Evolutionary conservation across 1,284 basidiomycete species (phyloP).

Genomic region (Rhodotorula sp.): DNA sequence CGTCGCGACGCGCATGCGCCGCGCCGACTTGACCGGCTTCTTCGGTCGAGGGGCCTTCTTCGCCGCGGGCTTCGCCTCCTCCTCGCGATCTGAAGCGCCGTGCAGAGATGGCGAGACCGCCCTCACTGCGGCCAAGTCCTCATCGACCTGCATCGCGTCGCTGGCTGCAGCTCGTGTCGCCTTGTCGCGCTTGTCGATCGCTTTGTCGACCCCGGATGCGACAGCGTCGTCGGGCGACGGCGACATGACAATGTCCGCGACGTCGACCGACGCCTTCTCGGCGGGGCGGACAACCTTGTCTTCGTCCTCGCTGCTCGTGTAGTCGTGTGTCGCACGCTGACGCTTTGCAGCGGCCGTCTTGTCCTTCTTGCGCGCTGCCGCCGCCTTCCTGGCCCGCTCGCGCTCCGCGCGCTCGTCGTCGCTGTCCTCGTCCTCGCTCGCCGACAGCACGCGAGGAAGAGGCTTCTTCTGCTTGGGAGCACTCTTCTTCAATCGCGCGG

Average conservation of each 20-base stretch:
- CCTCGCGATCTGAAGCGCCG: background rate
- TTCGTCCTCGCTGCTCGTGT: slow-evolving; percentile 49
- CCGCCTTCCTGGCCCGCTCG: slow-evolving; percentile 4
- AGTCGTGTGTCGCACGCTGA: slow-evolving; percentile 33
- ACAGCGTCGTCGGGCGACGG: background rate
- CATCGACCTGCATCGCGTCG: slow-evolving; percentile 27
- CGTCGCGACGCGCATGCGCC: slow-evolving; percentile 46
- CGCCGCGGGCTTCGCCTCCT: background rate
- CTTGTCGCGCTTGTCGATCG: background rate
- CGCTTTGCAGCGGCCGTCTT: slow-evolving; percentile 27
- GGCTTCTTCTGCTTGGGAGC: background rate
- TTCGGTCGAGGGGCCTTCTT: slow-evolving; percentile 1
- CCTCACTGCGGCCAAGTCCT: background rate
- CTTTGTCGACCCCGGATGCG: background rate
- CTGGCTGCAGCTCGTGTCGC: background rate
- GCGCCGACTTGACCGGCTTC: slow-evolving; percentile 16
- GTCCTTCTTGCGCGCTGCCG: background rate
- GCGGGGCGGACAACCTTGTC: slow-evolving; percentile 3
- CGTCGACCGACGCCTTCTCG: slow-evolving; percentile 21
- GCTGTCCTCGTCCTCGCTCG: slow-evolving; percentile 38
- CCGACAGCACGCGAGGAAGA: slow-evolving; percentile 43
- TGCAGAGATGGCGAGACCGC: background rate
- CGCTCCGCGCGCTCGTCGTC: slow-evolving; percentile 57
- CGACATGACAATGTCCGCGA: background rate
- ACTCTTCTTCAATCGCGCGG: background rate